A percentile compares a stretch with the other conserved stretches of the same genome.
Conservation (phyloP, 768 basidiomycete genomes). For the Pleurotus tuber-regium region DNA sequence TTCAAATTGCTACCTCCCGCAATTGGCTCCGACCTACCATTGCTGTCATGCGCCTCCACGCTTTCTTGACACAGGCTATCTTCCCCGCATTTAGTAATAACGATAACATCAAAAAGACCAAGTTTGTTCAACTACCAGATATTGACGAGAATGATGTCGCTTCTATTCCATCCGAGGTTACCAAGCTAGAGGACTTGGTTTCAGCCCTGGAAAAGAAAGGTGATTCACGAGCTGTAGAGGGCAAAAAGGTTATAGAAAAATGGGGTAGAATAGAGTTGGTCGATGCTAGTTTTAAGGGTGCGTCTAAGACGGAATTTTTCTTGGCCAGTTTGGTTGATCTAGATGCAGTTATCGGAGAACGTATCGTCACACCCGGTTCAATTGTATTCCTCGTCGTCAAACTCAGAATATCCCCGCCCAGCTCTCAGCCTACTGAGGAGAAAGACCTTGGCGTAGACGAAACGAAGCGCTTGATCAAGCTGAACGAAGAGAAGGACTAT, state of each 20-base stretch:
- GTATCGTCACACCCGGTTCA: constrained; percentile 80
- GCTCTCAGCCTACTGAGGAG: constrained; percentile 25
- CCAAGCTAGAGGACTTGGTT: constrained; percentile 45
- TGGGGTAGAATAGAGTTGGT: constrained; percentile 81
- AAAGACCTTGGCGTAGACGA: constrained; percentile 46
- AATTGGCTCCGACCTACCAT: constrained; percentile 87
- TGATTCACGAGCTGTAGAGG: constrained; percentile 47
- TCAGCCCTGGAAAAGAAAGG: constrained; percentile 47
- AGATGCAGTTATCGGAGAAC: constrained; percentile 82
- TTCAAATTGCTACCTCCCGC: constrained; percentile 80
- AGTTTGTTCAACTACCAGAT: constrained; percentile 77
- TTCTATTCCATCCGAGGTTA: constrained; percentile 30
- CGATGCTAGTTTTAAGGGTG: constrained; percentile 85
- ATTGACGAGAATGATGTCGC: constrained; percentile 54
- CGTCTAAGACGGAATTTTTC: constrained; percentile 14
- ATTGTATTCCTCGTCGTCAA: constrained; percentile 88
- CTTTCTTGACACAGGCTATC: constrained; percentile 82
- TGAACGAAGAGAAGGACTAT: constrained; percentile 62
- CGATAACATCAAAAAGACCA: constrained; percentile 26
- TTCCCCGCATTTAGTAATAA: constrained; percentile 43
- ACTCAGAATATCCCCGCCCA: constrained; percentile 66
- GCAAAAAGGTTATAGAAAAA: constrained; percentile 61
- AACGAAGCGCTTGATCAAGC: constrained; percentile 42
- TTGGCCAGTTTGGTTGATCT: not conserved
- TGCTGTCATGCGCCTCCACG: constrained; percentile 77